phyloP scores from a whole-genome alignment of 306 rosid genomes.

The Aeschynomene evenia region DNA sequence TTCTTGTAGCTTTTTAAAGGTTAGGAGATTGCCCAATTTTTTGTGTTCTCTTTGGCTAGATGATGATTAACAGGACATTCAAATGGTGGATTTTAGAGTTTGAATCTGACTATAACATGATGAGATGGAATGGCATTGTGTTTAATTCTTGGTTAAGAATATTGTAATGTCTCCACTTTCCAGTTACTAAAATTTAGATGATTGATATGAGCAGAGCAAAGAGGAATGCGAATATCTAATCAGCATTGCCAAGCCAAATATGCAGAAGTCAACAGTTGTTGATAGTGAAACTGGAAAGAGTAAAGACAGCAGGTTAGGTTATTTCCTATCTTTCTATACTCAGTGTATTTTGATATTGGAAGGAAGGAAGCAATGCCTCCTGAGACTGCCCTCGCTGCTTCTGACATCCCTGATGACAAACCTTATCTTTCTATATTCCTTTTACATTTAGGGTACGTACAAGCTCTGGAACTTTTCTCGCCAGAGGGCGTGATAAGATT shows the following conservation, averaged over 20 bases:
- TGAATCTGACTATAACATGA: slow-evolving; percentile 11
- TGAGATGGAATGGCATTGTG: neutral
- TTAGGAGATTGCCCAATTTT: neutral
- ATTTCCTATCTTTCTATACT: slow-evolving; percentile 14
- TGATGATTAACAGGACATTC: slow-evolving; percentile 4
- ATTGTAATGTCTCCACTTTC: slow-evolving; percentile 4
- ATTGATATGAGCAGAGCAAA: slow-evolving; percentile 60
- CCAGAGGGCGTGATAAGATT: slow-evolving; percentile 84
- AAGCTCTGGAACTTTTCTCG: slow-evolving; percentile 91
- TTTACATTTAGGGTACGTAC: slow-evolving; percentile 73
- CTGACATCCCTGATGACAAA: neutral
- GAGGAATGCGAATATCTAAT: slow-evolving; percentile 88
- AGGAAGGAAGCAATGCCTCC: slow-evolving; percentile 11
- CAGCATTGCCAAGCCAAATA: slow-evolving; percentile 70
- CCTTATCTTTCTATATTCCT: neutral
- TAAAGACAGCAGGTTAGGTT: slow-evolving; percentile 86
- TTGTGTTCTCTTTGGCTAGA: slow-evolving; percentile 18
- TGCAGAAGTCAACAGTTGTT: slow-evolving; percentile 88
- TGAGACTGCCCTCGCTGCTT: neutral
- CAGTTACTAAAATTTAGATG: slow-evolving; percentile 38
- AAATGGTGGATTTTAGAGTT: neutral
- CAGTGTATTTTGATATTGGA: slow-evolving; percentile 17
- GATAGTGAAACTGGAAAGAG: slow-evolving; percentile 94
- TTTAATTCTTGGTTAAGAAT: neutral
- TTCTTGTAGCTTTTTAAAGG: slow-evolving; percentile 6